Percentiles rank a stretch among this genome's conserved stretches.
These are phyloP conservation scores for Stenocarpella maydis DNA, from an alignment of 2,329 filamentous ascomycete species.

Conservation along the genomic window DNA sequence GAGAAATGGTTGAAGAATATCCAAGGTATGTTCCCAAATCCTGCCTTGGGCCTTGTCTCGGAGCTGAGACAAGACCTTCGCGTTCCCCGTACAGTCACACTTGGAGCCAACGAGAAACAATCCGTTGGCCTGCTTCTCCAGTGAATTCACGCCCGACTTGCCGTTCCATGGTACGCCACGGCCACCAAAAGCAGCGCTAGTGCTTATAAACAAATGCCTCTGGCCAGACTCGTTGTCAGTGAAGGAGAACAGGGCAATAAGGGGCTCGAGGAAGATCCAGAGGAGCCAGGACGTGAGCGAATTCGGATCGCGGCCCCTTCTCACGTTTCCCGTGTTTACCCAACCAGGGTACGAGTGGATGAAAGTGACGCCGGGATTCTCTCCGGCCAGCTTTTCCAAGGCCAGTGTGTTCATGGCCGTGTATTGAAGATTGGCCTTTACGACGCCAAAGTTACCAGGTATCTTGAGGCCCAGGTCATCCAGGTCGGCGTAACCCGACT, in stretches of 20 bases:
- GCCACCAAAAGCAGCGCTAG: slow-evolving; percentile 48
- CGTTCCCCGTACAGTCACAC: slow-evolving; percentile 41
- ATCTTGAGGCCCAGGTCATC: slow-evolving; percentile 48
- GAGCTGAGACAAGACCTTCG: slow-evolving; percentile 38
- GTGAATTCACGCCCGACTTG: slow-evolving; percentile 43
- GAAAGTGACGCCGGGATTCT: slow-evolving; percentile 45
- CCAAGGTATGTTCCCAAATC: slow-evolving; percentile 42
- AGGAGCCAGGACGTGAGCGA: slow-evolving; percentile 43
- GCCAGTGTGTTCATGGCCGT: slow-evolving; percentile 43
- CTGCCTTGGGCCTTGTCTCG: slow-evolving; percentile 40
- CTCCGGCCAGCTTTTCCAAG: slow-evolving; percentile 45
- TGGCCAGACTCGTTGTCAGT: slow-evolving; percentile 46
- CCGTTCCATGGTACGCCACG: slow-evolving; percentile 45
- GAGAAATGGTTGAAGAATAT: slow-evolving; percentile 37
- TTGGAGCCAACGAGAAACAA: slow-evolving; percentile 42
- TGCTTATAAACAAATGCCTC: slow-evolving; percentile 46
- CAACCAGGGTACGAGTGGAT: slow-evolving; percentile 48
- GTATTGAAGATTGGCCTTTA: slow-evolving; percentile 45
- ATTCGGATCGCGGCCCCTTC: slow-evolving; percentile 40
- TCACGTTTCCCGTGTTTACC: slow-evolving; percentile 48
- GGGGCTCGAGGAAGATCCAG: slow-evolving; percentile 45
- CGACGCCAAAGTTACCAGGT: slow-evolving; percentile 42
- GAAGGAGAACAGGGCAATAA: slow-evolving; percentile 43
- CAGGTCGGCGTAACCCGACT: slow-evolving; percentile 41
- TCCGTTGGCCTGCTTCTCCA: slow-evolving; percentile 38